Conservation (phyloP, 1,284 basidiomycete genomes). For the Cryptococcus sp. region DNA sequence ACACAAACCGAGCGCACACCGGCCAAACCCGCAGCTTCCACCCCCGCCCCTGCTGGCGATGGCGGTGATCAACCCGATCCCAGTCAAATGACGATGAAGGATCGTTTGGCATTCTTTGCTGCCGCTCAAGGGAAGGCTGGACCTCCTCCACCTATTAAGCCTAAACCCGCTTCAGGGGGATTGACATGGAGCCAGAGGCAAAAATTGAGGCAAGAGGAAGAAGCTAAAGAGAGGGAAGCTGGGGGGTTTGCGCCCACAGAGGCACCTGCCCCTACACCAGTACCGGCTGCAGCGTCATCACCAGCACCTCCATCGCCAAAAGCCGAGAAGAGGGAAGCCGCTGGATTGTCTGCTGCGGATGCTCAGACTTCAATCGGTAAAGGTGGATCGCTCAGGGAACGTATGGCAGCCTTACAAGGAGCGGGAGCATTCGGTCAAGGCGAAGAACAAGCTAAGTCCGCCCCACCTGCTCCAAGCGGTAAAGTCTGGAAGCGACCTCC, state of each 20-base stretch:
- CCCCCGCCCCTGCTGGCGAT: slow-evolving; percentile 11
- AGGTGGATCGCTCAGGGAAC: slow-evolving; percentile 71
- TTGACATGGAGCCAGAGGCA: slow-evolving; percentile 51
- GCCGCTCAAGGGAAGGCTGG: slow-evolving; percentile 32
- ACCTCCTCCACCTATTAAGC: slow-evolving; percentile 58
- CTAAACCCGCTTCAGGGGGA: slow-evolving; percentile 58
- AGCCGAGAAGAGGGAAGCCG: slow-evolving; percentile 20
- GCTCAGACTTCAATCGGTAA: slow-evolving; percentile 69
- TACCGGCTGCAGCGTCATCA: slow-evolving; percentile 15
- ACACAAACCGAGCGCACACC: slow-evolving; percentile 11
- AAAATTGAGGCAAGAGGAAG: slow-evolving; percentile 45
- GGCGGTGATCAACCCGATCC: too few relatives aligned
- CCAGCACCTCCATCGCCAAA: slow-evolving; percentile 4
- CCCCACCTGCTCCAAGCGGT: slow-evolving; percentile 61
- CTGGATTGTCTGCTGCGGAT: slow-evolving; percentile 71
- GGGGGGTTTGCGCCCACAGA: slow-evolving; percentile 38
- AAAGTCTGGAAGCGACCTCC: slow-evolving; percentile 66
- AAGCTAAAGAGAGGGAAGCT: slow-evolving; percentile 41
- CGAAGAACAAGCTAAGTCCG: slow-evolving; percentile 44
- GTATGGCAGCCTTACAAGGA: slow-evolving; percentile 85
- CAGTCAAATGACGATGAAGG: slow-evolving; percentile 37
- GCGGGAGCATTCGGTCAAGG: slow-evolving; percentile 63
- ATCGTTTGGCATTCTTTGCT: slow-evolving; percentile 49
- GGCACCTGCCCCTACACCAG: slow-evolving; percentile 11
- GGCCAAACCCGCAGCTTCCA: slow-evolving; percentile 22